Evolutionary conservation across 2,329 filamentous ascomycete genomes (phyloP).

Genomic region (Pleoardoris graminearum): DNA sequence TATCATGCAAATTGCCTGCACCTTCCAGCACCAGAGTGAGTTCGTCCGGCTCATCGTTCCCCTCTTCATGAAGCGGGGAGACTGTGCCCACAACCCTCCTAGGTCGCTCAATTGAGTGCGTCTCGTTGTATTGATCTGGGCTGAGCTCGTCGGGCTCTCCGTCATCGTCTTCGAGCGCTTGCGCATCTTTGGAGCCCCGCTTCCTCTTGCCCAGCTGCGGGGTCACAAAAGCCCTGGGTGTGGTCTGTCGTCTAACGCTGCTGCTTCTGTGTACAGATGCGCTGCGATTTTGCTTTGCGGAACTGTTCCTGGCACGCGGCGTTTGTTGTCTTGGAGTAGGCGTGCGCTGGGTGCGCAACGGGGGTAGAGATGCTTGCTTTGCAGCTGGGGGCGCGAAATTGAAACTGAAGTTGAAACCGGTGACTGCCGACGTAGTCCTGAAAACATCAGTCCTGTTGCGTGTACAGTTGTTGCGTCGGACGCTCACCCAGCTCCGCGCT

Average conservation of each 20-base stretch:
- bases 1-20: slow-evolving; percentile 16
- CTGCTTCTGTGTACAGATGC: slow-evolving; percentile 32
- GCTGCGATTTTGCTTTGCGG: slow-evolving; percentile 33
- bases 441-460: slow-evolving; percentile 23
- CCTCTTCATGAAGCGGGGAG: slow-evolving; percentile 30
- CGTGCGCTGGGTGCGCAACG: slow-evolving; percentile 30
- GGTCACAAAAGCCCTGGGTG: slow-evolving; percentile 26
- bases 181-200: slow-evolving; percentile 27
- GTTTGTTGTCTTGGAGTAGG: slow-evolving; percentile 23
- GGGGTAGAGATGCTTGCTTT: slow-evolving; percentile 34
- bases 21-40: slow-evolving; percentile 30
- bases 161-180: slow-evolving; percentile 21
- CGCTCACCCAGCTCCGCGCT: slow-evolving; percentile 60
- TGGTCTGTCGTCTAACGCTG: slow-evolving; percentile 19
- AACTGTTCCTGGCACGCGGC: slow-evolving; percentile 24
- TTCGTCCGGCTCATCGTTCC: slow-evolving; percentile 33
- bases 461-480: slow-evolving; percentile 12
- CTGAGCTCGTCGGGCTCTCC: slow-evolving; percentile 40
- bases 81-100: slow-evolving; percentile 27
- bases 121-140: slow-evolving; percentile 32
- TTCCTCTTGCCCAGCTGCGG: slow-evolving; percentile 42
- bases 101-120: slow-evolving; percentile 33
- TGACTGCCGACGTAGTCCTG: slow-evolving; percentile 53
- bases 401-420: slow-evolving; percentile 54
- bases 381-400: slow-evolving; percentile 23